These are phyloP conservation scores for Lachnum nothofagi DNA, from an alignment of 2,329 filamentous ascomycete genomes.

Conservation along the genomic window DNA sequence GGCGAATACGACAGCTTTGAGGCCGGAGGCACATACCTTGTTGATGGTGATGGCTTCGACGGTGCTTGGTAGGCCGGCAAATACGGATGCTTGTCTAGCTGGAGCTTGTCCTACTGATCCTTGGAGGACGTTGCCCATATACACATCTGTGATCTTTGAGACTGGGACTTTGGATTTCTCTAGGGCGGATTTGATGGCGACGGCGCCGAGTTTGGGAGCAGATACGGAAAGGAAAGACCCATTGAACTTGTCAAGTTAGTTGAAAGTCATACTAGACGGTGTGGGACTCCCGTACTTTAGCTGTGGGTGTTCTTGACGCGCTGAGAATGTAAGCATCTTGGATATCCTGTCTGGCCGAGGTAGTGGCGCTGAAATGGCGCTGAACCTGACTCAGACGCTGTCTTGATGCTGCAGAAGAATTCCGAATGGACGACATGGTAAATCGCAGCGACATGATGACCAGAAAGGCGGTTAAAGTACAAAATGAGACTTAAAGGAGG, in stretches of 20 bases:
- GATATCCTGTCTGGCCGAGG: constrained; percentile 56
- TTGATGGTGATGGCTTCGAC: constrained; percentile 92
- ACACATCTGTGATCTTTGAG: constrained; percentile 81
- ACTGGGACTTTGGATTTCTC: constrained; percentile 78
- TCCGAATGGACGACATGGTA: constrained; percentile 24
- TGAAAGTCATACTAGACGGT: not conserved
- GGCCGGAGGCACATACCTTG: constrained; percentile 93
- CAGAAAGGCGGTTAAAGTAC: constrained; percentile 1
- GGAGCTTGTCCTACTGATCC: constrained; percentile 82
- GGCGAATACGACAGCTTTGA: constrained; percentile 86
- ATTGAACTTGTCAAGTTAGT: constrained; percentile 67
- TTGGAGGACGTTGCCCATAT: constrained; percentile 94
- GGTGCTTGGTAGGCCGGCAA: constrained; percentile 74
- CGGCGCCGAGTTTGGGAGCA: constrained; percentile 82
- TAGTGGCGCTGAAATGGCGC: constrained; percentile 48
- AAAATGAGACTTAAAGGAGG: not conserved
- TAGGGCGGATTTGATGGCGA: constrained; percentile 86
- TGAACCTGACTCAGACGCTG: constrained; percentile 43
- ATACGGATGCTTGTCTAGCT: constrained; percentile 83
- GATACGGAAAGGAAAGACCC: constrained; percentile 78
- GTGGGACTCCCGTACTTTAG: constrained; percentile 58
- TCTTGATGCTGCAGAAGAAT: constrained; percentile 17
- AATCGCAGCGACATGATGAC: constrained; percentile 31
- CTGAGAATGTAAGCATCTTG: constrained; percentile 92
- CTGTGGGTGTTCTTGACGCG: constrained; percentile 82